Evolutionary conservation across 352 stramenopile species (phyloP).

Genomic region (Thalassiosira sp.): DNA sequence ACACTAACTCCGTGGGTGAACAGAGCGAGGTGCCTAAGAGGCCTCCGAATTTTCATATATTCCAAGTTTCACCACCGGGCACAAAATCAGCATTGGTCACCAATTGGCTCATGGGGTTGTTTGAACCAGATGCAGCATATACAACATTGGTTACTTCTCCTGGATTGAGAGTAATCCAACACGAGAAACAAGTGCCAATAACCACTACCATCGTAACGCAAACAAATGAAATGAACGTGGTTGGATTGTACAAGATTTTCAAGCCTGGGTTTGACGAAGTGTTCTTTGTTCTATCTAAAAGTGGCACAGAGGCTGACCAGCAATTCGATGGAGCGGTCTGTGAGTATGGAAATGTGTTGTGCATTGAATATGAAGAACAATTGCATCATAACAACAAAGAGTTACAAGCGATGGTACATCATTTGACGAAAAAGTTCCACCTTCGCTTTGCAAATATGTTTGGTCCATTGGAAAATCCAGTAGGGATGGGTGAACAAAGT

Average conservation of each 20-base stretch:
- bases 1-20: neutral
- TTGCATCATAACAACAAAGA: conserved; percentile 2
- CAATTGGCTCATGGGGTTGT: conserved; percentile 27
- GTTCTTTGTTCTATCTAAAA: conserved; percentile 14
- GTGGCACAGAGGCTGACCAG: neutral
- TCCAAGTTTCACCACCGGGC: conserved; percentile 1
- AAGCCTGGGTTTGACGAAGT: conserved; percentile 31
- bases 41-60: conserved; percentile 10
- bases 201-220: conserved; percentile 18
- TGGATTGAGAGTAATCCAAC: conserved; percentile 6
- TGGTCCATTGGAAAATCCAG: neutral
- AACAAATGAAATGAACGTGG: conserved; percentile 24
- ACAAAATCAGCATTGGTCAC: conserved; percentile 10
- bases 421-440: conserved; percentile 19
- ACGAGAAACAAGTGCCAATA: conserved; percentile 11
- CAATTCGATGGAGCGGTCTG: conserved; percentile 10
- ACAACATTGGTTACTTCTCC: conserved; percentile 4
- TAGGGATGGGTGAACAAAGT: conserved; percentile 5
- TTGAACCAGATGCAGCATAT: neutral
- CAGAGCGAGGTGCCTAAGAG: neutral
- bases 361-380: conserved; percentile 9
- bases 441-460: conserved; percentile 19
- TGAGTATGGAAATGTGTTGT: conserved; percentile 21
- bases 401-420: conserved; percentile 7
- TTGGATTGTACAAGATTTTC: conserved; percentile 25